phyloP scores from a whole-genome alignment of 495 filamentous ascomycete genomes.

The Geoglossum glabrum region DNA sequence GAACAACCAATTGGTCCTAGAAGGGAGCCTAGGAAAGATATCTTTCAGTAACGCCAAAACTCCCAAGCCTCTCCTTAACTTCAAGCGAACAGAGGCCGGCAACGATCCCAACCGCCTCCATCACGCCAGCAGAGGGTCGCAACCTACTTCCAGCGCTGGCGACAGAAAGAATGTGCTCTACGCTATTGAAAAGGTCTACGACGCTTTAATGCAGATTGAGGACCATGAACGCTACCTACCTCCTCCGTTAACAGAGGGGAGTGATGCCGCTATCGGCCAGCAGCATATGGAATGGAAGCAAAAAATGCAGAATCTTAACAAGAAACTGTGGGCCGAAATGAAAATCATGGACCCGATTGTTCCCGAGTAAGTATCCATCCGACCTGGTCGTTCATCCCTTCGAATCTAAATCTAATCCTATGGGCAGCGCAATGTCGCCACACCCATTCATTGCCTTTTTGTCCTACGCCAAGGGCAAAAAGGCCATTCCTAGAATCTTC shows the following conservation, averaged over 20 bases:
- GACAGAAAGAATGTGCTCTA: constrained; percentile 67
- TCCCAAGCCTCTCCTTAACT: constrained; percentile 79
- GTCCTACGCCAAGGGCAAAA: constrained; percentile 89
- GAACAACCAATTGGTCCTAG: constrained; percentile 93
- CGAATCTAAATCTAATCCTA: background rate
- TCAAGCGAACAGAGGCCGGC: constrained; percentile 71
- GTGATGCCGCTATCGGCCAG: constrained; percentile 40
- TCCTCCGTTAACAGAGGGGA: constrained; percentile 37
- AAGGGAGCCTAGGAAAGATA: constrained; percentile 96
- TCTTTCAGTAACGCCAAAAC: constrained; percentile 98
- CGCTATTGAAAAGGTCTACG: constrained; percentile 74
- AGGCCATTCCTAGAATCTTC: constrained; percentile 84
- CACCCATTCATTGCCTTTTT: constrained; percentile 96
- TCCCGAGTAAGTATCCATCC: constrained; percentile 22
- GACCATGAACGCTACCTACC: constrained; percentile 85
- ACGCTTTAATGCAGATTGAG: constrained; percentile 75
- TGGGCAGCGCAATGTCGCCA: constrained; percentile 30
- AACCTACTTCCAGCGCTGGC: constrained; percentile 19
- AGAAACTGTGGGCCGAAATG: constrained; percentile 60
- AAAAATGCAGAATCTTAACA: constrained; percentile 49
- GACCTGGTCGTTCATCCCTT: background rate
- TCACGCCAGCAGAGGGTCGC: constrained; percentile 17
- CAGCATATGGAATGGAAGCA: constrained; percentile 51
- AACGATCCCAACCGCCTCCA: constrained; percentile 24
- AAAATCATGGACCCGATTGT: constrained; percentile 84